phyloP scores from a whole-genome alignment of 345 rosid species.

The Jatropha curcas region DNA sequence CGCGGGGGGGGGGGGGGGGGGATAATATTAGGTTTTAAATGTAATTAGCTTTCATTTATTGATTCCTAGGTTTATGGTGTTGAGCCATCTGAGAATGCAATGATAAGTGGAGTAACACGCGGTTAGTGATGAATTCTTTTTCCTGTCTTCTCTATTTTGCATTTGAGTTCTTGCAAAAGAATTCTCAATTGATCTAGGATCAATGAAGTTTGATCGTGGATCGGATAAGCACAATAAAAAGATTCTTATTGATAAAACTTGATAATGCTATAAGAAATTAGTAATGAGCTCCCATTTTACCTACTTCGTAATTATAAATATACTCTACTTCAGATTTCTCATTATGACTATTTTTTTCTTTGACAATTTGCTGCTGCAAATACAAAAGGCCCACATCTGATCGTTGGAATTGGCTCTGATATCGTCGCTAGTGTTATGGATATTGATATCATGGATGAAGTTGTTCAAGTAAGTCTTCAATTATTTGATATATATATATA shows the following conservation, averaged over 20 bases:
- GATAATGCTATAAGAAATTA: too few relatives aligned
- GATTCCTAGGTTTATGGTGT: constrained; percentile 71
- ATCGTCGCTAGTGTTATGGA: constrained; percentile 39
- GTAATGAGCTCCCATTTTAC: too few relatives aligned
- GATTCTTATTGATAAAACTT: too few relatives aligned
- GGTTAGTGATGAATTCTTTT: constrained; percentile 34
- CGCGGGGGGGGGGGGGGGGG: constrained; percentile 43
- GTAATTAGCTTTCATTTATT: neutral
- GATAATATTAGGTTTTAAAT: neutral
- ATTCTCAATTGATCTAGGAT: neutral
- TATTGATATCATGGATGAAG: constrained; percentile 40
- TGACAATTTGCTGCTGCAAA: neutral
- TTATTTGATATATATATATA: neutral
- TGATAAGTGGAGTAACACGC: constrained; percentile 83
- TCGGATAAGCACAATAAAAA: too few relatives aligned
- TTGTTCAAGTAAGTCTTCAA: constrained; percentile 36
- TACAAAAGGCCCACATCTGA: constrained; percentile 44
- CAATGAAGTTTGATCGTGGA: too few relatives aligned
- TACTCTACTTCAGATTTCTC: neutral
- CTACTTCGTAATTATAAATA: too few relatives aligned
- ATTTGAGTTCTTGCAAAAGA: neutral
- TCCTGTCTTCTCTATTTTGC: neutral
- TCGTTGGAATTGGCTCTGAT: constrained; percentile 53
- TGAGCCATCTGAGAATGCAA: constrained; percentile 79
- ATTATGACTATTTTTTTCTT: neutral